Conservation (phyloP, 2,329 filamentous ascomycete genomes). For the Paraphaeosphaeria sporulosa region DNA sequence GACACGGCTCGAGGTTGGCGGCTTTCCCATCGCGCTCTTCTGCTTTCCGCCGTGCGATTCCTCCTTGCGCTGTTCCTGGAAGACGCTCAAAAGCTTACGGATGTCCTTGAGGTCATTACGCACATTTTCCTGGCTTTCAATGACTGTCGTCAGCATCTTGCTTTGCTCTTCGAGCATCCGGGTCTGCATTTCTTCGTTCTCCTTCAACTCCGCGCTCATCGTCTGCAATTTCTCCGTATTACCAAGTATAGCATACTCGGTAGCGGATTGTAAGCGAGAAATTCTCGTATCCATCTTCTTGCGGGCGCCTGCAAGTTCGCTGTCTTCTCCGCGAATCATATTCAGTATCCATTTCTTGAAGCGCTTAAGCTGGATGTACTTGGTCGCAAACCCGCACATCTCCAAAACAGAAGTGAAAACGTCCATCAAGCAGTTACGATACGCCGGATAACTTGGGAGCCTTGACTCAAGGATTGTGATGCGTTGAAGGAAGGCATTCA, state of each 20-base stretch:
- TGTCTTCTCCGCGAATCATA: slow-evolving; percentile 9
- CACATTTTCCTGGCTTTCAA: slow-evolving; percentile 8
- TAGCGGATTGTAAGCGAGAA: slow-evolving; percentile 3
- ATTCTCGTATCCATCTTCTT: slow-evolving; percentile 8
- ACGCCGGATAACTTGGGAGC: slow-evolving; percentile 6
- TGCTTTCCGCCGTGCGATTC: slow-evolving; percentile 2
- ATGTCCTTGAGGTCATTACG: slow-evolving; percentile 11
- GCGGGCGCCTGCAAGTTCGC: slow-evolving; percentile 5
- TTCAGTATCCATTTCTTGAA: slow-evolving; percentile 11
- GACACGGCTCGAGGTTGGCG: slow-evolving; percentile 2
- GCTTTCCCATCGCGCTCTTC: slow-evolving; percentile 8
- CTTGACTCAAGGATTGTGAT: slow-evolving; percentile 10
- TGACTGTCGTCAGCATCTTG: slow-evolving; percentile 6
- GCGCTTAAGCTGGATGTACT: slow-evolving; percentile 8
- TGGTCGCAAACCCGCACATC: slow-evolving; percentile 13
- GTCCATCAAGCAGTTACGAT: slow-evolving; percentile 12
- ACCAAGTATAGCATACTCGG: slow-evolving; percentile 10
- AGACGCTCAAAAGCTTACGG: slow-evolving; percentile 5
- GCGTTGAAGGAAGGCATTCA: slow-evolving; percentile 8
- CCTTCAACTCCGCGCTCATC: slow-evolving; percentile 5
- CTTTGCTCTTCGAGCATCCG: slow-evolving; percentile 8
- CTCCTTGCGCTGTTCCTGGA: slow-evolving; percentile 4
- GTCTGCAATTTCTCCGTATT: slow-evolving; percentile 11
- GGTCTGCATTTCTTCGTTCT: slow-evolving; percentile 10
- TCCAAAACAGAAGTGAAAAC: slow-evolving; percentile 9